Evolutionary conservation across 306 rosid species (phyloP).

Genomic region (Corylus heterophylla): DNA sequence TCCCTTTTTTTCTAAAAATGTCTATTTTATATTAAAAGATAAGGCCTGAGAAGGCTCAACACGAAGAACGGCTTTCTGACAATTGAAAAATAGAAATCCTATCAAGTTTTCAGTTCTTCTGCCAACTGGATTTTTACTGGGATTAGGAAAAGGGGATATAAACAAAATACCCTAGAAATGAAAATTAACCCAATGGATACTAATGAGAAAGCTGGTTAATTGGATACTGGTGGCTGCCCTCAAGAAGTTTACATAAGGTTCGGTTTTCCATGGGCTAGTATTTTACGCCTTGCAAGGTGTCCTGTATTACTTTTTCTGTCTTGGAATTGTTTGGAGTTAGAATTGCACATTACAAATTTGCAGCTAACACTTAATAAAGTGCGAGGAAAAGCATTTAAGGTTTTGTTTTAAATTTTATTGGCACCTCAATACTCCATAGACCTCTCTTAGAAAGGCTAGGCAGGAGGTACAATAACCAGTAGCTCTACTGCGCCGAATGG

Average conservation of each 20-base stretch:
- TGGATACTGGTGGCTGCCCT: background rate
- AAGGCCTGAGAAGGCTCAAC: background rate
- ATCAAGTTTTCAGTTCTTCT: background rate
- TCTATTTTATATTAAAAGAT: background rate
- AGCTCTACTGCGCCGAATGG: background rate
- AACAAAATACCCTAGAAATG: background rate
- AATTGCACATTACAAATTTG: background rate
- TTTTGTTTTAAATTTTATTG: background rate
- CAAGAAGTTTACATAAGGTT: background rate
- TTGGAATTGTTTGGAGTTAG: background rate
- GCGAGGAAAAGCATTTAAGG: background rate
- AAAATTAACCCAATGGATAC: background rate
- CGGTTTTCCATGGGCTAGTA: background rate
- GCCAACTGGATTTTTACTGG: slow-evolving; percentile 2
- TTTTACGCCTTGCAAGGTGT: background rate
- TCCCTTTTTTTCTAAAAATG: no score
- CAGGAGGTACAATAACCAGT: background rate
- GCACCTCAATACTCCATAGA: background rate
- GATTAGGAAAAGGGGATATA: background rate
- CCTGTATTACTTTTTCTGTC: background rate
- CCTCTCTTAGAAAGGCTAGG: background rate
- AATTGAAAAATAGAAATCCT: background rate
- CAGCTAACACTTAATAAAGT: background rate
- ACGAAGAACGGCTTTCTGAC: background rate
- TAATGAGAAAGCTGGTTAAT: background rate